These are phyloP conservation scores for Boletus edulis DNA, from an alignment of 768 basidiomycete genomes.

Conservation along the genomic window DNA sequence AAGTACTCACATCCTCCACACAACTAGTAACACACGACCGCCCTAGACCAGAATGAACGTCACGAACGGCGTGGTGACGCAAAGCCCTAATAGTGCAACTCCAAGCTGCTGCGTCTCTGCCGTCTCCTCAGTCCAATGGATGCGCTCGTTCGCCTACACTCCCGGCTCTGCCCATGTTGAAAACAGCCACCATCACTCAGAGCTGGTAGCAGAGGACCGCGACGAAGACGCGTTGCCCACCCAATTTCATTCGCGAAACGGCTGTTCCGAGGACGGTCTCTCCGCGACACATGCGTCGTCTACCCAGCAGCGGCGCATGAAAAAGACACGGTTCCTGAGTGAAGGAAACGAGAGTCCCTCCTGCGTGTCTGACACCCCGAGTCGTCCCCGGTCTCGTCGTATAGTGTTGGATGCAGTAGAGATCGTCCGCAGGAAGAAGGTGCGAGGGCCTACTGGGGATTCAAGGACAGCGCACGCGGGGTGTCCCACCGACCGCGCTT, in stretches of 20 bases:
- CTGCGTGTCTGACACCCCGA: no score
- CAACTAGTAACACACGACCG: no score
- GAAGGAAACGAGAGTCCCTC: background rate
- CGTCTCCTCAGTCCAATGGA: constrained; percentile 6
- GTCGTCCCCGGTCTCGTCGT: background rate
- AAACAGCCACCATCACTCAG: background rate
- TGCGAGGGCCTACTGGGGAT: no score
- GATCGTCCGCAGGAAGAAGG: constrained; percentile 4
- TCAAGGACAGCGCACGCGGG: background rate
- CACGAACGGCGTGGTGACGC: background rate
- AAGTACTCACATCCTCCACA: no score
- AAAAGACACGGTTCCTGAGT: background rate
- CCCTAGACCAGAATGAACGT: background rate
- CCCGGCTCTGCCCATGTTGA: constrained; percentile 4
- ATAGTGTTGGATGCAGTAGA: constrained; percentile 19
- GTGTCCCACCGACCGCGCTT: background rate
- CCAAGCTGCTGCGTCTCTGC: background rate
- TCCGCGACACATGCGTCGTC: background rate
- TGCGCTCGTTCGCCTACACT: constrained; percentile 14
- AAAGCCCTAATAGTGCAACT: background rate
- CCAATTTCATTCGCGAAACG: background rate
- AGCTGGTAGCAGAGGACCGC: background rate
- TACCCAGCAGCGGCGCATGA: background rate
- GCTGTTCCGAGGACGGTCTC: no score
- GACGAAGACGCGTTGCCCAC: constrained; percentile 11